Evolutionary conservation across 768 basidiomycete species (phyloP).

Genomic region (Tricholoma furcatifolium): DNA sequence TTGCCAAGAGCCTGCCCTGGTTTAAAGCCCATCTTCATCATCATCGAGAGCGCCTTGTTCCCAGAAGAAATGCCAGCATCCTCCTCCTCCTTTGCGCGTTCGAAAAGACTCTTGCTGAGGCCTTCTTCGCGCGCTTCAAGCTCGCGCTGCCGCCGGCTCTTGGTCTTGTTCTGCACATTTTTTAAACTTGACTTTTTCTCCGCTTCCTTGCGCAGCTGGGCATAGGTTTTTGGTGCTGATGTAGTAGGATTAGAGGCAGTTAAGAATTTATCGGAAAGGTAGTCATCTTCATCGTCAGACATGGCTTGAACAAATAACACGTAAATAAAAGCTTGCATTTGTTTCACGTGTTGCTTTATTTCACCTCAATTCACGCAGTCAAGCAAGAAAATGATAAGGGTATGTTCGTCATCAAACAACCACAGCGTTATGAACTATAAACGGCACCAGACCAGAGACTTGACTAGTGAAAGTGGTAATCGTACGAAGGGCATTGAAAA

Average conservation of each 20-base stretch:
- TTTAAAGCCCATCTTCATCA: constrained; percentile 95
- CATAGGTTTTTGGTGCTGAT: constrained; percentile 59
- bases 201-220: constrained; percentile 67
- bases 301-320: constrained; percentile 34
- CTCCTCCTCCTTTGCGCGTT: constrained; percentile 67
- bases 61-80: constrained; percentile 47
- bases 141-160: constrained; percentile 68
- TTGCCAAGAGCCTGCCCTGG: constrained; percentile 77
- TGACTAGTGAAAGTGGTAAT: constrained; percentile 22
- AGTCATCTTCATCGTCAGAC: constrained; percentile 74
- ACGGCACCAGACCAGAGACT: constrained; percentile 49
- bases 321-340: constrained; percentile 11
- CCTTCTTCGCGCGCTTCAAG: constrained; percentile 76
- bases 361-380: neutral
- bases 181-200: constrained; percentile 53
- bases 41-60: constrained; percentile 83
- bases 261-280: constrained; percentile 87
- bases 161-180: constrained; percentile 66
- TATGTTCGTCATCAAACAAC: constrained; percentile 18
- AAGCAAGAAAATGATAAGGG: neutral
- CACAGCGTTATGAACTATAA: constrained; percentile 31
- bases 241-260: constrained; percentile 34
- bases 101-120: constrained; percentile 77
- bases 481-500: constrained; percentile 11
- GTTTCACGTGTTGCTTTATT: neutral